phyloP scores from a whole-genome alignment of 371 early-diverging fungal species.

The Saksenaea oblongispora region DNA sequence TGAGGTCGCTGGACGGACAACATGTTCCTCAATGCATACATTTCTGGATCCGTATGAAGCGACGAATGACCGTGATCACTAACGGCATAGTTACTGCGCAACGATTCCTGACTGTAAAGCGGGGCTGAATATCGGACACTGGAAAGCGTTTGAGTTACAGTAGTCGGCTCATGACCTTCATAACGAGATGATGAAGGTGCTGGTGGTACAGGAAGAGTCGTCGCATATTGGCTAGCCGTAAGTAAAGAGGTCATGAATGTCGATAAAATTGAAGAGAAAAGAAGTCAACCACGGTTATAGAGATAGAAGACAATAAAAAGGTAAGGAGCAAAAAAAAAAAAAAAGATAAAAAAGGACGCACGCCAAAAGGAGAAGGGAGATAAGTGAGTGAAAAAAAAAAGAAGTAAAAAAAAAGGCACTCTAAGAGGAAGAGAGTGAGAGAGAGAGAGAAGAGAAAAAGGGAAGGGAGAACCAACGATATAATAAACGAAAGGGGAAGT shows the following conservation, averaged over 20 bases:
- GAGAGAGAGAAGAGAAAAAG: slow-evolving; percentile 7
- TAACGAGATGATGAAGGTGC: slow-evolving; percentile 10
- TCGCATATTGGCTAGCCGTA: slow-evolving; percentile 11
- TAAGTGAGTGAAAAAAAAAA: slow-evolving; percentile 4
- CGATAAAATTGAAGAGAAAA: slow-evolving; percentile 1
- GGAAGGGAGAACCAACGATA: slow-evolving; percentile 4
- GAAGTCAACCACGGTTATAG: slow-evolving; percentile 6
- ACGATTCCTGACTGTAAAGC: not conserved
- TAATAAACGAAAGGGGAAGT: slow-evolving; percentile 4
- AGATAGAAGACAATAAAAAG: slow-evolving; percentile 7
- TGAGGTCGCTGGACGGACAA: slow-evolving; percentile 15
- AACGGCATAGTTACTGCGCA: slow-evolving; percentile 5
- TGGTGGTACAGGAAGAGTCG: slow-evolving; percentile 7
- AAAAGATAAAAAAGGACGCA: slow-evolving; percentile 11
- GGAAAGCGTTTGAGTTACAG: slow-evolving; percentile 6
- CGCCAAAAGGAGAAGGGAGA: slow-evolving; percentile 15
- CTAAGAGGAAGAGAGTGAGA: slow-evolving; percentile 5
- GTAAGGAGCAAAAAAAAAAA: not conserved
- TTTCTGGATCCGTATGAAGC: slow-evolving; percentile 37
- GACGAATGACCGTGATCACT: slow-evolving; percentile 11
- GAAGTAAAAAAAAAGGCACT: not conserved
- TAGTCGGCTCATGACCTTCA: slow-evolving; percentile 5
- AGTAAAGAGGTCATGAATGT: slow-evolving; percentile 26
- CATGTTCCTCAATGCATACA: slow-evolving; percentile 33
- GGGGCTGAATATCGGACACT: slow-evolving; percentile 3